A percentile compares a stretch with the other conserved stretches of the same genome.
Evolutionary conservation across 352 stramenopile species (phyloP).

Genomic region (Thraustochytrium striatum): DNA sequence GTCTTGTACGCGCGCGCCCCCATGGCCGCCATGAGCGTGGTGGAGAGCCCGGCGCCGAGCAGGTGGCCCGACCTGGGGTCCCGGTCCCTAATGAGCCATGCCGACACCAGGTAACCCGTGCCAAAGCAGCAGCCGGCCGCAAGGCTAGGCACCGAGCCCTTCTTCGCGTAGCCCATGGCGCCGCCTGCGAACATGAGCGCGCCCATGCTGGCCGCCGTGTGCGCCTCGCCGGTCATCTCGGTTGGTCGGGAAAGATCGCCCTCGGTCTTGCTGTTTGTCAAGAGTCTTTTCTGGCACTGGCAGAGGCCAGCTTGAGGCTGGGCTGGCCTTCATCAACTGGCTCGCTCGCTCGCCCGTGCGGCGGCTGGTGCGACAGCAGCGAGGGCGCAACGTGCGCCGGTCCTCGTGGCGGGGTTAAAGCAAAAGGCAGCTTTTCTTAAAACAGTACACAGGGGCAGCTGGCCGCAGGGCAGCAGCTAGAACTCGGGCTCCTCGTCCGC

Average conservation of each 20-base stretch:
- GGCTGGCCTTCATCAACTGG: no score
- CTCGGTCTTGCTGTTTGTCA: no score
- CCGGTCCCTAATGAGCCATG: slow-evolving; percentile 70
- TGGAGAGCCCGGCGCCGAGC: slow-evolving; percentile 69
- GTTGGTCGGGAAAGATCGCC: no score
- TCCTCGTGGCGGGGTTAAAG: no score
- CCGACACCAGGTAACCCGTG: slow-evolving; percentile 69
- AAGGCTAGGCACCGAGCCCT: slow-evolving; percentile 70
- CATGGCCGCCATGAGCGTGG: slow-evolving; percentile 77
- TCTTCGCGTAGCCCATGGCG: slow-evolving; percentile 71
- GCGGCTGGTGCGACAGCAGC: no score
- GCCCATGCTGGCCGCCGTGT: slow-evolving; percentile 39
- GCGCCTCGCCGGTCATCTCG: slow-evolving; percentile 40
- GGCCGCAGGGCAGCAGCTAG: neutral
- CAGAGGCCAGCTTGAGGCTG: no score
- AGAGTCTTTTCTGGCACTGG: no score
- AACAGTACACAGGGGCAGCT: no score
- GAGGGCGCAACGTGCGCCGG: no score
- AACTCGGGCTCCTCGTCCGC: neutral
- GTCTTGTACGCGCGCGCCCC: slow-evolving; percentile 69
- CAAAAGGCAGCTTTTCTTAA: no score
- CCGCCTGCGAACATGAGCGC: slow-evolving; percentile 59
- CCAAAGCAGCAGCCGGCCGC: slow-evolving; percentile 71
- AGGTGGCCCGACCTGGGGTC: slow-evolving; percentile 75
- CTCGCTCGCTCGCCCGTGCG: no score